Evolutionary conservation across 148 eudicot species (phyloP), one percentile per base, ranked within the genome.

Genomic region (Fallopia convolvulus): DNA sequence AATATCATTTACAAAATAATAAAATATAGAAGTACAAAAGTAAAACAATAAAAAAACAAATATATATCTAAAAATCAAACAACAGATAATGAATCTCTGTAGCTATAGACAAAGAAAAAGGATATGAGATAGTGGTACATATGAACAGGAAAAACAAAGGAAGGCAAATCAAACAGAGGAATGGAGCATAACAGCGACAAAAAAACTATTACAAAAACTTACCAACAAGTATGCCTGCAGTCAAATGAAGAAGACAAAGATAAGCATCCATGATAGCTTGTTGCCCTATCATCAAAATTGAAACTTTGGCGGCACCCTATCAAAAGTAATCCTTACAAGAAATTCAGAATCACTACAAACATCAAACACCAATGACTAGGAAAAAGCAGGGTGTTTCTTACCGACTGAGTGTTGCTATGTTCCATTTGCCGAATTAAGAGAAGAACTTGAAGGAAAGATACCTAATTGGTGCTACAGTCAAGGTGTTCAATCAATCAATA

Each of bases 261-360:
- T 95, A 95, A 68, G 99, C 99, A 86, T 95, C 99, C 97, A 95
- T 92, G 44, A 95, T 95, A 79, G 97, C 97, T 74, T 95, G 99
- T 72, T 95, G 99, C 74, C 99, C 99, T 55, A 95, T 87, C 94
- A 89, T 92, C 79, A 92, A 61, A 76, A 95, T 90, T 42, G 99
- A 95, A 85, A 95, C 97, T 87, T 95, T 95, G 87, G 99, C 97
- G 78, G 99, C 94, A 78, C 99, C 99, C 99, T 95, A 77, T 75
- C 52, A 80, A 76, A 50, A 12, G 39, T 30, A 55, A 63, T 48
- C 32, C 65, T 49, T 30, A 26, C 74, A 44, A 77, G 14, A 23
- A 73, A 18, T 46, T 30, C 33, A 74, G 74, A 52, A 74, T 70
- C 42, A 47, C 5, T 56, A 76, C 36, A 61, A 14, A 23, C 6